Percentiles rank a stretch among this genome's conserved stretches.
phyloP scores from a whole-genome alignment of 345 rosid species.

The Geranium rotundifolium region DNA sequence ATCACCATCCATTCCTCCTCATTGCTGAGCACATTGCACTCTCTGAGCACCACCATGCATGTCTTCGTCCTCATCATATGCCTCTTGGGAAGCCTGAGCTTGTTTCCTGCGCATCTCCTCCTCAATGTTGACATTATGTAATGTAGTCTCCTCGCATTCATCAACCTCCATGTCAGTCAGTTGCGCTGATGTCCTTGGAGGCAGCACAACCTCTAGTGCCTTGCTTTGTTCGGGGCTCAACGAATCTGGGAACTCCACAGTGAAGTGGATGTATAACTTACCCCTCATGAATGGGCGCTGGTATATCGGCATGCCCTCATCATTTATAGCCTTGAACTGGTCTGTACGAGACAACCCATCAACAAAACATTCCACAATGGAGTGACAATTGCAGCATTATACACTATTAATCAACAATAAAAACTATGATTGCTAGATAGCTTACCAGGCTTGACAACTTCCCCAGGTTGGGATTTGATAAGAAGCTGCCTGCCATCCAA shows the following conservation, averaged over 20 bases:
- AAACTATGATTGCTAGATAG: too few relatives aligned
- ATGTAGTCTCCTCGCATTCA: constrained; percentile 65
- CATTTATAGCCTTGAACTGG: too few relatives aligned
- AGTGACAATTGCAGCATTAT: too few relatives aligned
- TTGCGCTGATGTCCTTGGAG: constrained; percentile 30
- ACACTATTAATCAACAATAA: too few relatives aligned
- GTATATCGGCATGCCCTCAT: constrained; percentile 73
- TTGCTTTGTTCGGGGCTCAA: constrained; percentile 42
- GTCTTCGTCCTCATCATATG: constrained; percentile 44
- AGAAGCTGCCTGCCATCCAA: constrained; percentile 67
- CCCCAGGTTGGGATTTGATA: constrained; percentile 64
- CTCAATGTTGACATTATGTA: constrained; percentile 57
- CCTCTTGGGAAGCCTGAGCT: constrained; percentile 22
- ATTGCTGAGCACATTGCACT: constrained; percentile 64
- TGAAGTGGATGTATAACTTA: constrained; percentile 55
- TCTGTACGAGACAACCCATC: constrained; percentile 19
- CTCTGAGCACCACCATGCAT: constrained; percentile 45
- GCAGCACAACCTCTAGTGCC: constrained; percentile 37
- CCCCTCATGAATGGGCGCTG: constrained; percentile 71
- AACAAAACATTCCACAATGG: too few relatives aligned
- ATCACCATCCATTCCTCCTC: constrained; percentile 1
- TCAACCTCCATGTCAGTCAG: constrained; percentile 61
- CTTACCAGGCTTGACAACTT: constrained; percentile 70
- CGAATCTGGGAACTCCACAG: constrained; percentile 48
- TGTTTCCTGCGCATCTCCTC: constrained; percentile 48